Conservation (phyloP, 192 early-diverging fungal genomes). For the Rhizoclosmatium sp. region DNA sequence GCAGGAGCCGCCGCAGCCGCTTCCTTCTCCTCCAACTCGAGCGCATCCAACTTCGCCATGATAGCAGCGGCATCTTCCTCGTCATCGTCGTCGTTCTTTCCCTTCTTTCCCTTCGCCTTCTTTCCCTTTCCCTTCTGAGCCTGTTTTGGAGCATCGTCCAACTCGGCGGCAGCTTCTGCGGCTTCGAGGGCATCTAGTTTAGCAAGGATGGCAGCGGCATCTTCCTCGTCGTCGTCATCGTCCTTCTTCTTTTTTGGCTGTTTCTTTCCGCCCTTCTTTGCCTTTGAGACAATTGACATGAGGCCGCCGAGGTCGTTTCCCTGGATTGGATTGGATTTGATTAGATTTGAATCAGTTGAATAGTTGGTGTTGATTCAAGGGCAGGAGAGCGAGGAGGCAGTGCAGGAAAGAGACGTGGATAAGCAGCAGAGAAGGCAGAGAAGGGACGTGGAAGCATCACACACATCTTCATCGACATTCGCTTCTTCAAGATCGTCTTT, state of each 20-base stretch:
- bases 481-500: slow-evolving; percentile 38
- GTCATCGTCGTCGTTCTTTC: slow-evolving; percentile 52
- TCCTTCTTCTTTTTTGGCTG: slow-evolving; percentile 51
- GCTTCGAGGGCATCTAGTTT: slow-evolving; percentile 48
- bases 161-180: slow-evolving; percentile 70
- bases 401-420: not conserved
- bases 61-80: slow-evolving; percentile 61
- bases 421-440: not conserved
- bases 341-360: not conserved
- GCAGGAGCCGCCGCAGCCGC: slow-evolving; percentile 19
- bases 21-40: slow-evolving; percentile 24
- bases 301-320: slow-evolving; percentile 76
- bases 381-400: not conserved
- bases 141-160: slow-evolving; percentile 24
- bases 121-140: slow-evolving; percentile 18
- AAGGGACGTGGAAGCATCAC: not conserved
- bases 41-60: slow-evolving; percentile 51
- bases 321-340: slow-evolving; percentile 24
- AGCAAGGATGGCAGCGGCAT: slow-evolving; percentile 53
- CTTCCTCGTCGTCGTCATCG: slow-evolving; percentile 52
- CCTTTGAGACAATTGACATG: slow-evolving; percentile 63
- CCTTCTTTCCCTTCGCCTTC: slow-evolving; percentile 45
- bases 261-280: slow-evolving; percentile 49
- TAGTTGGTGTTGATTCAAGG: not conserved
- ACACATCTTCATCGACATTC: slow-evolving; percentile 57